Percentiles rank a stretch among this genome's conserved stretches.
Conservation (phyloP, 2,329 filamentous ascomycete species). For the Pyricularia pennisetigena region DNA sequence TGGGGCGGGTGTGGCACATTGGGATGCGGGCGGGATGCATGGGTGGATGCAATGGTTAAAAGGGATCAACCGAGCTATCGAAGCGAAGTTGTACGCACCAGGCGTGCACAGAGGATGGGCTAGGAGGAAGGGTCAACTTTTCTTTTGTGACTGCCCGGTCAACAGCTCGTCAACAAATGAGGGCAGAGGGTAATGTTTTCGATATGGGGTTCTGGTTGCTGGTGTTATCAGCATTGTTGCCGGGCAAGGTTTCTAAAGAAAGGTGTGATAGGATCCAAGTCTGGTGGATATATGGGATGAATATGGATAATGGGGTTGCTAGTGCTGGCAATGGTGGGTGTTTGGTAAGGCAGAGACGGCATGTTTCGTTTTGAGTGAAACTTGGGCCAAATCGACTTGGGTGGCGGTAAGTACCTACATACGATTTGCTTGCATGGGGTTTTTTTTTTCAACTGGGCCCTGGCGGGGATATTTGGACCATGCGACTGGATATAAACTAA, state of each 20-base stretch:
- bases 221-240: not conserved
- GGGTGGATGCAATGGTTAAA: not conserved
- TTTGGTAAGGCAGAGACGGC: not conserved
- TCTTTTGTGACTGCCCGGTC: not conserved
- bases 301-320: not conserved
- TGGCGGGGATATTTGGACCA: not conserved
- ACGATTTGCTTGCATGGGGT: not conserved
- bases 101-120: not conserved
- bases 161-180: not conserved
- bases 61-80: not conserved
- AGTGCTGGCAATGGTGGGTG: not conserved
- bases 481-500: conserved; percentile 1
- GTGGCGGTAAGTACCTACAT: not conserved
- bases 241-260: not conserved
- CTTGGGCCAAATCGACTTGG: not conserved
- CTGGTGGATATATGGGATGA: not conserved
- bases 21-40: not conserved
- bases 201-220: not conserved
- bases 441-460: not conserved
- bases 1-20: not conserved
- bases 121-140: not conserved
- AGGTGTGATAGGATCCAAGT: not conserved
- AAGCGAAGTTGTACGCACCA: not conserved
- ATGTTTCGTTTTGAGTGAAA: not conserved
- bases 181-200: not conserved